phyloP scores from a whole-genome alignment of 495 filamentous ascomycete species.

The Aspergillus leporis region DNA sequence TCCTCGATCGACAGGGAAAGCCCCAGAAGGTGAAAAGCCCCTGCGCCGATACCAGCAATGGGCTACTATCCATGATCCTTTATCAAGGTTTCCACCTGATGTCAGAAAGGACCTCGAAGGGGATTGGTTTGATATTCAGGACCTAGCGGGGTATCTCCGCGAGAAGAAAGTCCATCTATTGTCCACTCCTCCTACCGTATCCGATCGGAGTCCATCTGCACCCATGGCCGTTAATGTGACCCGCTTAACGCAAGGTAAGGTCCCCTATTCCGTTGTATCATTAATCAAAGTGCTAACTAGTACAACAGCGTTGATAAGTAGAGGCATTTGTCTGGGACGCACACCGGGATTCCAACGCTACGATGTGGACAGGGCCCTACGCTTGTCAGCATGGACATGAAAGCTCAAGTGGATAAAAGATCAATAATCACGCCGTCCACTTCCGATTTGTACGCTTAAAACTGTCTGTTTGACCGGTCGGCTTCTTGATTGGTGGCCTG shows the following conservation, averaged over 20 bases:
- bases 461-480: not conserved
- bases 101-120: slow-evolving; percentile 53
- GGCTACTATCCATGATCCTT: slow-evolving; percentile 29
- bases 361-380: slow-evolving; percentile 27
- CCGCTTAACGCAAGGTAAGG: slow-evolving; percentile 24
- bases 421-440: not conserved
- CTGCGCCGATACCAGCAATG: slow-evolving; percentile 29
- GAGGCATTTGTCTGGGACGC: slow-evolving; percentile 51
- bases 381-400: slow-evolving; percentile 5
- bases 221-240: slow-evolving; percentile 16
- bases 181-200: slow-evolving; percentile 3
- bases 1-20: slow-evolving; percentile 29
- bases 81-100: slow-evolving; percentile 19
- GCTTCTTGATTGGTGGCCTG: not conserved
- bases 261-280: not conserved
- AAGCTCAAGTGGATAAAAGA: not conserved
- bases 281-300: slow-evolving; percentile 11
- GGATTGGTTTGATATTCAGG: slow-evolving; percentile 72
- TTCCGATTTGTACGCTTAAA: not conserved
- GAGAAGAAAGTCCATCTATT: slow-evolving; percentile 25
- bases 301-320: slow-evolving; percentile 31
- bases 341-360: slow-evolving; percentile 28
- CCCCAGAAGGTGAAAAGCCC: slow-evolving; percentile 20
- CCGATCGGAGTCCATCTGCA: not conserved
- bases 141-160: slow-evolving; percentile 67